Evolutionary conservation across 495 filamentous ascomycete genomes (phyloP), one percentile per base, ranked within the genome.

Genomic region (Trichocladium antarcticum): DNA sequence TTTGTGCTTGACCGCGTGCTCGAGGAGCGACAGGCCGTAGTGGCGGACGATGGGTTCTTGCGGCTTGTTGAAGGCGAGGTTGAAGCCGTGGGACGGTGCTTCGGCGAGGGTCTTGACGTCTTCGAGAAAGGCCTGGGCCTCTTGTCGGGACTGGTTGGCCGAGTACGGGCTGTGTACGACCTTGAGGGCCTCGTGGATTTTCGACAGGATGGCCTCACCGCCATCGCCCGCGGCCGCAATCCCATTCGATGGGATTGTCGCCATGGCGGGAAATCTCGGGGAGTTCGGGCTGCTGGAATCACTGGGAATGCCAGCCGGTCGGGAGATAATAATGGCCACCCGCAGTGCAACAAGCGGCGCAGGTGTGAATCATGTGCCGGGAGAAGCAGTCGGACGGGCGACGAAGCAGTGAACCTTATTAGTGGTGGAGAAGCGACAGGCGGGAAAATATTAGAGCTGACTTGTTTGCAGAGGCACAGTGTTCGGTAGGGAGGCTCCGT

Each of bases 11-110:
- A 96, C 77, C 15, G 85, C 81, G 62, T 92, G 79, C 52, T 99
- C 92, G 51, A 99, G 75, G 17, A 97, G 74, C 10, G 87, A 87
- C 21, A 99, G 73, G 37, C 87, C 93, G 63, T 92, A 99, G 65
- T 96, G 89, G 53, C 92, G 84, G 36, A 97, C 84, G 31, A 90
- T 75, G 11, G 85, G 76, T 37, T 83, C 75, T 57, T 90, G 84
- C 10, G 74, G 66, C 51, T 73, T 73, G 60, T 84, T 82, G 45
- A 76, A 77, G 31, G 89, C 89, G 45, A 99, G 76, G 20, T 78
- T 74, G 65, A 84, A 93, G n/a, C 93, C 93, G 67, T 87, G 81
- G 17, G 79, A 80, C 12, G 88, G 87, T 0, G 89, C 89, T 45
- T 86, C 77, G 39, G 78, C 72, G 57, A 82, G 76, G 24, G 76